Percentiles rank a stretch among this genome's conserved stretches.
phyloP scores from a whole-genome alignment of 1,284 basidiomycete species.

The Neonothopanus nambi region DNA sequence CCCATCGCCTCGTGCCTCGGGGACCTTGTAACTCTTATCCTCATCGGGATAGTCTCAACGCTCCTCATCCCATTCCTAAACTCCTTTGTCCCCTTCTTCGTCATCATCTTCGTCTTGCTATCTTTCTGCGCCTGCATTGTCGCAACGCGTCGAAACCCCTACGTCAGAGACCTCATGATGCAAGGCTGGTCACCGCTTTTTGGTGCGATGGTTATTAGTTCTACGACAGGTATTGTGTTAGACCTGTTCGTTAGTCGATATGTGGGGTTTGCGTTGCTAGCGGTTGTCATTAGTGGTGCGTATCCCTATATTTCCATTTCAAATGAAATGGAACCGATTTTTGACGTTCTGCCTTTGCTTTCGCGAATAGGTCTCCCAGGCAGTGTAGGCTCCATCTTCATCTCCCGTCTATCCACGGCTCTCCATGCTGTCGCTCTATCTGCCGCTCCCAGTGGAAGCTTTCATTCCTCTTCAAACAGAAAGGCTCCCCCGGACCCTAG shows the following conservation, averaged over 20 bases:
- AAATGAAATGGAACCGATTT: not conserved
- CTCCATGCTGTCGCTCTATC: conserved; percentile 51
- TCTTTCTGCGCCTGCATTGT: conserved; percentile 48
- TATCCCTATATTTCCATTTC: conserved; percentile 7
- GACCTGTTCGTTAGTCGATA: conserved; percentile 88
- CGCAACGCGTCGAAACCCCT: conserved; percentile 63
- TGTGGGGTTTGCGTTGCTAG: conserved; percentile 86
- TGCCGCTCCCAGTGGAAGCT: conserved; percentile 5
- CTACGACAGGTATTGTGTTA: conserved; percentile 88
- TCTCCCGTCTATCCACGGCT: conserved; percentile 87
- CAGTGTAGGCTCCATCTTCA: conserved; percentile 88
- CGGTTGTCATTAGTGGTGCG: conserved; percentile 85
- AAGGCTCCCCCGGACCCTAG: conserved; percentile 35
- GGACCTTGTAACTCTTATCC: conserved; percentile 86
- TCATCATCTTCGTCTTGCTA: conserved; percentile 57
- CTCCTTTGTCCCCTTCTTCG: conserved; percentile 64
- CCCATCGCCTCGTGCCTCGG: conserved; percentile 92
- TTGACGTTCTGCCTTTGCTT: conserved; percentile 4
- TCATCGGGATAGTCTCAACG: conserved; percentile 68
- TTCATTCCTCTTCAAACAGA: not conserved
- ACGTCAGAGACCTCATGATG: conserved; percentile 70
- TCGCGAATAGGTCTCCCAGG: conserved; percentile 72
- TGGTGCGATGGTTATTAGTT: conserved; percentile 90
- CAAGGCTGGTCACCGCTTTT: conserved; percentile 92
- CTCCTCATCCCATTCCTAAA: conserved; percentile 65